phyloP scores from a whole-genome alignment of 148 eudicot genomes.

The Oxyria digyna region DNA sequence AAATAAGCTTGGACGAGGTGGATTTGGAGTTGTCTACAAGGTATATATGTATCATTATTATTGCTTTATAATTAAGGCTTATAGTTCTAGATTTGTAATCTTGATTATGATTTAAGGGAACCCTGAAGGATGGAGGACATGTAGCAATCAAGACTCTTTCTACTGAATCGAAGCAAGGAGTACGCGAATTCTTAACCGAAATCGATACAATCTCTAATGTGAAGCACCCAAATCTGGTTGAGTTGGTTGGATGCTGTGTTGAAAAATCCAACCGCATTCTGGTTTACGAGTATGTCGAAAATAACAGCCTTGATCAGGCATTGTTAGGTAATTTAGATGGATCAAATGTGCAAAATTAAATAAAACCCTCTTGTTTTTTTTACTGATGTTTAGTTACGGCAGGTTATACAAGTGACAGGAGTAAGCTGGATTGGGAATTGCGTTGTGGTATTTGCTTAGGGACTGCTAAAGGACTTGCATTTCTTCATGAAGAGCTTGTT shows the following conservation, averaged over 20 bases:
- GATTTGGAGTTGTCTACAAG: constrained; percentile 87
- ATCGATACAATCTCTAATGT: constrained; percentile 68
- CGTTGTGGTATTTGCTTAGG: constrained; percentile 78
- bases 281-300: constrained; percentile 73
- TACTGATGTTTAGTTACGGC: constrained; percentile 12
- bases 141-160: constrained; percentile 85
- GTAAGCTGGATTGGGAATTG: constrained; percentile 53
- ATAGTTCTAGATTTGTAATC: too few species aligned
- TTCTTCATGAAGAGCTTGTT: constrained; percentile 88
- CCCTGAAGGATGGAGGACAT: constrained; percentile 45
- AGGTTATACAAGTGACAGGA: constrained; percentile 48
- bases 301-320: constrained; percentile 75
- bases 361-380: not conserved
- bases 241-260: constrained; percentile 72
- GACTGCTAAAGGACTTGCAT: constrained; percentile 67
- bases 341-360: too few species aligned
- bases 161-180: constrained; percentile 81
- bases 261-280: constrained; percentile 60
- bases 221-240: constrained; percentile 72
- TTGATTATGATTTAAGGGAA: constrained; percentile 53
- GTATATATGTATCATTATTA: constrained; percentile 12
- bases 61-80: not conserved
- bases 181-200: constrained; percentile 72
- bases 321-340: constrained; percentile 50
- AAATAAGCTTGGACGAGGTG: constrained; percentile 79